Evolutionary conservation across 2,329 filamentous ascomycete species (phyloP).

Genomic region (Chalaropsis thielavioides): DNA sequence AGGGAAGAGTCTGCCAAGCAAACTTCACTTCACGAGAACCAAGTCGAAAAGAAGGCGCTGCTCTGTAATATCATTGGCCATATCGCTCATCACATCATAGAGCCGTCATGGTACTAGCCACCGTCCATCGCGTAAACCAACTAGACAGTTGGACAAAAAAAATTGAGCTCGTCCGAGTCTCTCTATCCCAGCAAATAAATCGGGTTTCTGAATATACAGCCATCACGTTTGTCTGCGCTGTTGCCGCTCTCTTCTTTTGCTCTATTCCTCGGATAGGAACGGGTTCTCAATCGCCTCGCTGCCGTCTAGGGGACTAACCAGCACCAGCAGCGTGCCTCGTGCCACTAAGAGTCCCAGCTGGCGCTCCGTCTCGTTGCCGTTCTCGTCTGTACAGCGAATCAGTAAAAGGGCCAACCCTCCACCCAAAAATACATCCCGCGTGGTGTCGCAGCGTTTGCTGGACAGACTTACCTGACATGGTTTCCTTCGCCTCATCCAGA

Average conservation of each 20-base stretch:
- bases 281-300: conserved; percentile 95
- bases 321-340: conserved; percentile 78
- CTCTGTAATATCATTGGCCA: too few relatives aligned
- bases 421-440: too few relatives aligned
- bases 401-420: neutral
- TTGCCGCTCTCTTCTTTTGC: neutral
- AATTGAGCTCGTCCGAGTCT: neutral
- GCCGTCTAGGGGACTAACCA: conserved; percentile 84
- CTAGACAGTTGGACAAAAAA: neutral
- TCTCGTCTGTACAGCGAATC: conserved; percentile 52
- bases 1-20: too few relatives aligned
- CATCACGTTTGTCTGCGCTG: neutral
- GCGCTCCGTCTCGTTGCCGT: conserved; percentile 73
- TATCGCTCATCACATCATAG: too few relatives aligned
- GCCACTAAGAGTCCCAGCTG: conserved; percentile 78
- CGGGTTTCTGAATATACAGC: neutral
- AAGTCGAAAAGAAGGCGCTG: too few relatives aligned
- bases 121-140: neutral
- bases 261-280: conserved; percentile 33
- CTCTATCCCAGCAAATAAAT: conserved; percentile 1
- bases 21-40: too few relatives aligned
- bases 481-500: conserved; percentile 83
- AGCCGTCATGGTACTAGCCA: neutral
- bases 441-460: neutral
- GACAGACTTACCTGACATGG: conserved; percentile 54